A percentile compares a stretch with the other conserved stretches of the same genome.
Conservation (phyloP, 2,329 filamentous ascomycete genomes). For the Fusarium fujikuroi region DNA sequence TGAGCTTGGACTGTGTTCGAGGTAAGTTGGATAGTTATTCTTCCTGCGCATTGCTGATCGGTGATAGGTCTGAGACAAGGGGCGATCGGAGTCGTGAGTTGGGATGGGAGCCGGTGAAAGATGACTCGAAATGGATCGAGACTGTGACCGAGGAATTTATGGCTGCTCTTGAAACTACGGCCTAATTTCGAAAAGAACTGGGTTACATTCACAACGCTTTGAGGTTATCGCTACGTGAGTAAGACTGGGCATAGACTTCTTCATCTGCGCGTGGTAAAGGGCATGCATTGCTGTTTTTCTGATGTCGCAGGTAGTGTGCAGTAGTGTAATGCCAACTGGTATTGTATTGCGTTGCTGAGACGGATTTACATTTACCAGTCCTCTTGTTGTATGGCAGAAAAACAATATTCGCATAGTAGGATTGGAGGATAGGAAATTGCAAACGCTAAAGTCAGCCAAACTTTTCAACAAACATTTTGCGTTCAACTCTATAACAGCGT, state of each 20-base stretch:
- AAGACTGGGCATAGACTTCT: too few relatives aligned
- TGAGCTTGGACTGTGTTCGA: slow-evolving; percentile 4
- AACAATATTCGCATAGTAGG: fast-evolving
- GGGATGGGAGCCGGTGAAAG: slow-evolving; percentile 1
- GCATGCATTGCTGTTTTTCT: too few relatives aligned
- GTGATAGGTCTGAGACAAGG: background rate
- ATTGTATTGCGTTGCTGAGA: too few relatives aligned
- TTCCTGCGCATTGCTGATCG: fast-evolving
- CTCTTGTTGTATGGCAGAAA: background rate
- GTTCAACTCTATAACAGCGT: too few relatives aligned
- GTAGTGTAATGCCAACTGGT: too few relatives aligned
- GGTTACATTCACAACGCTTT: background rate
- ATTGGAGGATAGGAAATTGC: background rate
- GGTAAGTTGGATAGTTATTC: background rate
- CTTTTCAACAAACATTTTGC: too few relatives aligned
- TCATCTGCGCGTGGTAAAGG: background rate
- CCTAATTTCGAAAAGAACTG: background rate
- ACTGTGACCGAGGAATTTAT: slow-evolving; percentile 5
- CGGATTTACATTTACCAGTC: too few relatives aligned
- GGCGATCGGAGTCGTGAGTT: background rate
- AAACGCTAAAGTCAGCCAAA: background rate
- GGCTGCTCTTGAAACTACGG: background rate
- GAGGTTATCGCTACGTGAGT: background rate
- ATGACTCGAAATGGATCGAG: background rate
- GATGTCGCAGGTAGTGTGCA: too few relatives aligned